phyloP scores from a whole-genome alignment of 495 filamentous ascomycete genomes.

The Aspergillus nanangensis region DNA sequence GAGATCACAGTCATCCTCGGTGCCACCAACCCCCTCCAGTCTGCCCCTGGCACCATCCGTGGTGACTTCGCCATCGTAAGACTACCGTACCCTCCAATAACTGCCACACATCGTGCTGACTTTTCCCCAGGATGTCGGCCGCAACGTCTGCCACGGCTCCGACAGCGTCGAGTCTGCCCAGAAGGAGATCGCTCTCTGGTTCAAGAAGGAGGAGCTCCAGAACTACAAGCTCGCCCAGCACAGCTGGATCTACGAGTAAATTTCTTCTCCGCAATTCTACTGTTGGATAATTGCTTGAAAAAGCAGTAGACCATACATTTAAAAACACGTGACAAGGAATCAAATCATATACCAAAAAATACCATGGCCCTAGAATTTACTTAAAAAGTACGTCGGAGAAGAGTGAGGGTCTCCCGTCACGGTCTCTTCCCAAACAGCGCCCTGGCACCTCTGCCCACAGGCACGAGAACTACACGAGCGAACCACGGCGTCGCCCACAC shows the following conservation, averaged over 20 bases:
- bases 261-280: conserved; percentile 28
- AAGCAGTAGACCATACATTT: neutral
- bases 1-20: conserved; percentile 68
- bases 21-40: conserved; percentile 95
- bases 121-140: conserved; percentile 70
- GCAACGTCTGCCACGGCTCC: conserved; percentile 99
- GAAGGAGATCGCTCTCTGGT: conserved; percentile 99
- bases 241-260: conserved; percentile 92
- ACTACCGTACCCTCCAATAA: neutral
- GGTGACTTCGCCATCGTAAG: conserved; percentile 71
- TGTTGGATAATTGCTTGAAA: no score
- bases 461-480: conserved; percentile 60
- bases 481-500: conserved; percentile 95
- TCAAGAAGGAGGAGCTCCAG: conserved; percentile 77
- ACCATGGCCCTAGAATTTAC: no score
- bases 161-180: conserved; percentile 97
- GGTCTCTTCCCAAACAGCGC: conserved; percentile 37
- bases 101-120: neutral
- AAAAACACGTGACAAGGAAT: neutral
- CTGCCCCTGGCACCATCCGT: conserved; percentile 93
- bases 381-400: no score
- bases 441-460: conserved; percentile 31
- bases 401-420: no score
- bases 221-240: conserved; percentile 72
- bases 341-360: neutral